Evolutionary conservation across 2,329 filamentous ascomycete genomes (phyloP), one percentile per base, ranked within the genome.

Genomic region (Saccharata proteae): DNA sequence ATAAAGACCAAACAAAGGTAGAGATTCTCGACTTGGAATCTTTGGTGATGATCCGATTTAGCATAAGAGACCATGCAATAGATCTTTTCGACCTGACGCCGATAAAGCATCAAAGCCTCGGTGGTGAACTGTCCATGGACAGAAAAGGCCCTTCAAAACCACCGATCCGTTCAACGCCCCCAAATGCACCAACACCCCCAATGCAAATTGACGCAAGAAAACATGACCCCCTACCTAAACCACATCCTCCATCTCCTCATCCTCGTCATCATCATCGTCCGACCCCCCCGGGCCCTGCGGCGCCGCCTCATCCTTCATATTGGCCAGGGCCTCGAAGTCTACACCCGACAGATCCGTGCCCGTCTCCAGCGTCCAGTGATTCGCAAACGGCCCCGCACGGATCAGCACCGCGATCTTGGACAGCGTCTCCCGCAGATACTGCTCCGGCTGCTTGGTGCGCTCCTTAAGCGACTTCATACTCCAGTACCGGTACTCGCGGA

Each of bases 401-500:
- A 92, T 77, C 38, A 93, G 61, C 13, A 80, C 73, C 0, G 84
- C 88, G 37, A 96, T 73, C 48, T 84, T 76, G 40, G 86, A 80
- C 43, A 98, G 61, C 1, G 77, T 79, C 51, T 90, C 74, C 33
- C 88, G 84, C 39, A 98, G 71, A 54, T 86, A 96, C n/a, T 80
- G 77, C 52, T 96, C 90, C 2, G 90, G 90, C 58, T 98, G 90
- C 37, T 77, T 72, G 22, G 92, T 71, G 38, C 70, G 64, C 30
- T 74, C 67, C 40, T 84, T 83, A 43, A 98, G 71, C 4, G 80
- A 74, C 49, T 83, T 86, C 67, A 96, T 81, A n/a, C 80, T 77
- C 86, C 88, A 98, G 58, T 90, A 96, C 45, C 78, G 76, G 65
- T 80, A 93, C 47, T 80, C 65, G 35, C 77, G 73, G 73, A 94